Evolutionary conservation across 371 early-diverging fungal species (phyloP).

Genomic region (Mortierella sp.): DNA sequence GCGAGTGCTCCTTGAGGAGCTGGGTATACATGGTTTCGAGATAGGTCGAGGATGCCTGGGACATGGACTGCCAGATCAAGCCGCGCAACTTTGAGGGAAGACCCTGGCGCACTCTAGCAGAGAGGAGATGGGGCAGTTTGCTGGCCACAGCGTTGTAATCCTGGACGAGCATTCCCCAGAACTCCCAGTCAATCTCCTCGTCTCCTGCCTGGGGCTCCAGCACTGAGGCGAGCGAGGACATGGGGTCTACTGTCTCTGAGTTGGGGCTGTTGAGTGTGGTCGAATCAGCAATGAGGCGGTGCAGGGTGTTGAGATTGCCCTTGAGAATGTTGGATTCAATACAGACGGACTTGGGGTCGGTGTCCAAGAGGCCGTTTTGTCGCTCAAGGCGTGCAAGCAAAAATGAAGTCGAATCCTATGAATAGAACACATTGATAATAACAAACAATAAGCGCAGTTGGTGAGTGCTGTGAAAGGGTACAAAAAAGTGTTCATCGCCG

Average conservation of each 20-base stretch:
- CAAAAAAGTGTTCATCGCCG: neutral
- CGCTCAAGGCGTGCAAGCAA: conserved; percentile 69
- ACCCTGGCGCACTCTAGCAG: conserved; percentile 83
- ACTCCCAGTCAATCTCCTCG: conserved; percentile 84
- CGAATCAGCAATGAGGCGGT: conserved; percentile 63
- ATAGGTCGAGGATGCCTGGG: conserved; percentile 80
- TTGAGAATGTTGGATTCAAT: conserved; percentile 71
- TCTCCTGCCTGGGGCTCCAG: conserved; percentile 45
- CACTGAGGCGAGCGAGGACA: conserved; percentile 25
- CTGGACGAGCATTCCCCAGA: conserved; percentile 91
- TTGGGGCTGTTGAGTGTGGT: conserved; percentile 54
- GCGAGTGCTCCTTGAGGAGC: conserved; percentile 82
- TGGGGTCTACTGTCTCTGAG: conserved; percentile 40
- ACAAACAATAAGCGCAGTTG: conserved; percentile 4
- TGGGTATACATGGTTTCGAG: conserved; percentile 89
- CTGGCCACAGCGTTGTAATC: conserved; percentile 81
- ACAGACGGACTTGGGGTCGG: conserved; percentile 72
- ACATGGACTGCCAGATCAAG: conserved; percentile 95
- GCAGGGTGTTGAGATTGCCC: conserved; percentile 67
- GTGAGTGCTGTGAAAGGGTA: neutral
- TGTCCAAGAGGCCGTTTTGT: conserved; percentile 70
- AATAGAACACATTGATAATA: conserved; percentile 6
- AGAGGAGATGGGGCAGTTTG: conserved; percentile 71
- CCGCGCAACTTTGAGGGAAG: conserved; percentile 91
- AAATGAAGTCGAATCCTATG: conserved; percentile 70